Base-by-base conservation (phyloP, 2,329 filamentous ascomycete species). In the Verticillium nonalfalfae region DNA sequence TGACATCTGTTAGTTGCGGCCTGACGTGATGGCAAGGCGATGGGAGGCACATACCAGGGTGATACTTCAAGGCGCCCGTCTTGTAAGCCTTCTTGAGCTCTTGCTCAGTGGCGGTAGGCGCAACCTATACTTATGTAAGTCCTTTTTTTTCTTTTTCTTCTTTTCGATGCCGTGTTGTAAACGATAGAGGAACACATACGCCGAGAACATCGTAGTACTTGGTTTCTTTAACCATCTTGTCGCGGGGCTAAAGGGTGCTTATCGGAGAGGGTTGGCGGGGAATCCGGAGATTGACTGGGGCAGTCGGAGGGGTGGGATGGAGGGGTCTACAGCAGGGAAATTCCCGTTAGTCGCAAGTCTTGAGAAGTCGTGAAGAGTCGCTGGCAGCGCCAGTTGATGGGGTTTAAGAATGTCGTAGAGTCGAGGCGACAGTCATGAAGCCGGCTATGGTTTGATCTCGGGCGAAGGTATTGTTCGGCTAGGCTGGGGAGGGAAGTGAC, bases 31-130 rank as follows among this genome's bases (percentile, higher is more conserved):
- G 2, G 3, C 11, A 18, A 5, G 15, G 26, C 6, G 13, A 26
- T 4, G 11, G 35, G 14, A 7, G 55, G n/a, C 62, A 75, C 85
- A 67, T 84, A 91, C 89, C 90, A 73, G 91, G 91, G 72, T 96
- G 91, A 75, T 88, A 90, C 78, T 94, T 95, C 64, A 95, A 79
- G 38, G 91, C 91, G 68, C 87, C 86, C 68, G 89, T 87, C 77
- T 91, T 93, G 84, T 95, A 96, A 69, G 88, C 93, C 72, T 93
- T 93, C 82, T 95, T 97, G 67, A 99, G 81, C 78, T 97, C 90
- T 68, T 88, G 81, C 70, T 98, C 94, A 62, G 89, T 89, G 67
- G 90, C 91, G 70, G 85, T 87, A 66, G 91, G 89, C 69, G 90
- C 67, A 68, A 96, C 90, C 91, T 96, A 67, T 52, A 26, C 26